Evolutionary conservation across 2,329 filamentous ascomycete genomes (phyloP).

Genomic region (Penicillium sumatraense): DNA sequence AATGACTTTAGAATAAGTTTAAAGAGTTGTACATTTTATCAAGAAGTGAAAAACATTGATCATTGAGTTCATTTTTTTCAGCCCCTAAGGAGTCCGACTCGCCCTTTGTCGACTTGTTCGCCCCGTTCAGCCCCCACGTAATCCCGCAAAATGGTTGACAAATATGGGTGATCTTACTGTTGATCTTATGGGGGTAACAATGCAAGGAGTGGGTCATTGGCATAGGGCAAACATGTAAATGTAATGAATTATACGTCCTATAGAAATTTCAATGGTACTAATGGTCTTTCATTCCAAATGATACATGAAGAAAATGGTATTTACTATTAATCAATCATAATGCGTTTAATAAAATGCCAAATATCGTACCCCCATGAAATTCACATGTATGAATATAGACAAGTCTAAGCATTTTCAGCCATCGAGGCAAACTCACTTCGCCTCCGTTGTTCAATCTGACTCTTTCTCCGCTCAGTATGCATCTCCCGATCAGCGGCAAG

Average conservation of each 20-base stretch:
- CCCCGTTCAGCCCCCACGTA: background rate
- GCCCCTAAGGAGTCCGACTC: background rate
- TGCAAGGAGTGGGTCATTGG: no score
- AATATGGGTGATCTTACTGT: no score
- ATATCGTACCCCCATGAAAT: no score
- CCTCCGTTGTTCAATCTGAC: slow-evolving; percentile 12
- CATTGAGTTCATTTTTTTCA: no score
- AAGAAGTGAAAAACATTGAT: no score
- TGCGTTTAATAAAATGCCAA: background rate
- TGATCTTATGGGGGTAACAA: no score
- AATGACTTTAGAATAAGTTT: no score
- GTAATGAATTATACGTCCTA: no score
- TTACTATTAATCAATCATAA: slow-evolving; percentile 2
- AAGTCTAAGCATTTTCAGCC: slow-evolving; percentile 5
- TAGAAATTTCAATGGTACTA: no score
- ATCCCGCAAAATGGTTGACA: background rate
- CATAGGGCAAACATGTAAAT: no score
- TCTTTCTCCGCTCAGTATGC: slow-evolving; percentile 16
- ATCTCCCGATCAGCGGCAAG: slow-evolving; percentile 23
- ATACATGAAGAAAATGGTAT: background rate
- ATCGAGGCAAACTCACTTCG: slow-evolving; percentile 13
- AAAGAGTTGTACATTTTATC: no score
- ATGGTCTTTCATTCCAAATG: no score
- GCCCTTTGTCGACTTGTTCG: background rate
- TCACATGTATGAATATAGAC: background rate